Conservation (phyloP, 148 eudicot genomes). For the Fagopyrum tataricum region DNA sequence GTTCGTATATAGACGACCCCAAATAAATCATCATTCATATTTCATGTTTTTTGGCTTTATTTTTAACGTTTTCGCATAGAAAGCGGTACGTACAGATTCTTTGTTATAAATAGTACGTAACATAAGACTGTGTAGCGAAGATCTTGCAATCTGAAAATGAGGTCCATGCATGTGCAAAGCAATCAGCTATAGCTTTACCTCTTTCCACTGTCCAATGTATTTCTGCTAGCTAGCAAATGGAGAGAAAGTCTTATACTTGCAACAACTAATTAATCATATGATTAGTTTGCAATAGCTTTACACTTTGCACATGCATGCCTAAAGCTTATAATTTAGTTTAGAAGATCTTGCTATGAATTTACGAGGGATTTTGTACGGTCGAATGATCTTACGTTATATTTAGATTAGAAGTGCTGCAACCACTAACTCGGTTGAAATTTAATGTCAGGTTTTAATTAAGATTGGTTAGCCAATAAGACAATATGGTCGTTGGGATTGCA, state of each 20-base stretch:
- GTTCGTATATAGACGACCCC: too few species aligned
- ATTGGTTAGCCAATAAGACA: too few species aligned
- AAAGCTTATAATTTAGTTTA: too few species aligned
- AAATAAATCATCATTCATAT: neutral
- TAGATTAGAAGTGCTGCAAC: too few species aligned
- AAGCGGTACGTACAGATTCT: neutral
- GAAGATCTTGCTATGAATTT: too few species aligned
- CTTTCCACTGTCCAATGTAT: neutral
- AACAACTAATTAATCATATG: neutral
- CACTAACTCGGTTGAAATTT: too few species aligned
- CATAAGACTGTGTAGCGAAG: neutral
- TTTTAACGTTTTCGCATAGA: neutral
- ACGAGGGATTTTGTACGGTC: too few species aligned
- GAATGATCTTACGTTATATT: too few species aligned
- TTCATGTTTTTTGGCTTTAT: neutral
- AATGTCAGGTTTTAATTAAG: too few species aligned
- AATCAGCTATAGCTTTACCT: neutral
- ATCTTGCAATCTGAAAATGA: neutral
- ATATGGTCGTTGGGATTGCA: too few species aligned
- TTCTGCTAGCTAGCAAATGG: neutral
- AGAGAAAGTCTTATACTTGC: neutral
- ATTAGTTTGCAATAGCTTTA: too few species aligned
- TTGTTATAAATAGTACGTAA: neutral
- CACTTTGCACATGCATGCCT: too few species aligned
- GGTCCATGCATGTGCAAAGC: neutral